Base-by-base conservation (phyloP, 1,284 basidiomycete genomes). In the Lentinus polychrous region DNA sequence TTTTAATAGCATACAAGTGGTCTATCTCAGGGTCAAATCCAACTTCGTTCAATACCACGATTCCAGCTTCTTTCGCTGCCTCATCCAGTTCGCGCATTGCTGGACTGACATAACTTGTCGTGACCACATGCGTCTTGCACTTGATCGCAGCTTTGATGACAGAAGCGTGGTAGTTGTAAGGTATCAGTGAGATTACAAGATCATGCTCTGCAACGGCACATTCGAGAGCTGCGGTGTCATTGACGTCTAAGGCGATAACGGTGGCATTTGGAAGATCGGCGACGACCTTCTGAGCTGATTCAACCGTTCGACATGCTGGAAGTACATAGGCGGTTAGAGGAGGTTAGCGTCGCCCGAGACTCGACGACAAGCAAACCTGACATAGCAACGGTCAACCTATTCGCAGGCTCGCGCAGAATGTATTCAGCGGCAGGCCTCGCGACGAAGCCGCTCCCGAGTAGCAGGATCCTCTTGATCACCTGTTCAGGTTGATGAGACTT, bases 31-130 rank as follows among this genome's bases (percentile, higher is more conserved):
- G 93, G 68, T 97, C 94, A 27, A 99, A 79, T 54, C 95, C 95
- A 59, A 99, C 94, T 76, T 99, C 95, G 72, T 99, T 99, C 79
- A 99, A 79, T 54, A 97, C 91, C 48, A 94, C 78, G 63, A 99
- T 93, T n/a, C 94, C 95, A 1, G 94, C 94, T 55, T 83, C 78
- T 71, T 89, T 88, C 56, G 81, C 91, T 54, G 83, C 85, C 49
- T 77, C 79, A 57, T 98, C 87, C 34, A 99, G 81, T 56, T 81
- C 94, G 53, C 81, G 83, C 81, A 99, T 95, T 11, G 86, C 88
- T 37, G 92, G 91, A 49, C 78, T 85, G 54, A 99, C 83, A 69
- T 99, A 99, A 57, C 87, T 91, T 37, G 96, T 99, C 44, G 96
- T 99, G 57, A 99, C 92, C 48, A 98, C 94, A 66, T 97, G 77